A percentile compares a stretch with the other conserved stretches of the same genome.
Evolutionary conservation across 257 asterid genomes (phyloP).

Genomic region (Plantago ovata): DNA sequence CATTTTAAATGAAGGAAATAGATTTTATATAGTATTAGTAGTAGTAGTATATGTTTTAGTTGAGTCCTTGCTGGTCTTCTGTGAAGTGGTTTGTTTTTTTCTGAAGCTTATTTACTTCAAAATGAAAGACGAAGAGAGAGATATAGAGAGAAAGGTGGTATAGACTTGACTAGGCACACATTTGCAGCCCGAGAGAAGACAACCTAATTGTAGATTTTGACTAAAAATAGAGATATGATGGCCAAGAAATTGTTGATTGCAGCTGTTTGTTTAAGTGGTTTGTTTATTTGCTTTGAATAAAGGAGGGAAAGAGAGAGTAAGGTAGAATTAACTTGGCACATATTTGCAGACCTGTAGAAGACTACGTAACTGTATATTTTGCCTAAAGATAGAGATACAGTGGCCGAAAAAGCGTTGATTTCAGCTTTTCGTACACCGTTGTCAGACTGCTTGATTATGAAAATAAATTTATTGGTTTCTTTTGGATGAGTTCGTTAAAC

Average conservation of each 20-base stretch:
- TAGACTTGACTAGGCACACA: slow-evolving; percentile 10
- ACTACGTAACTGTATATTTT: slow-evolving; percentile 14
- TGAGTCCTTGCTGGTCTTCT: too few species aligned
- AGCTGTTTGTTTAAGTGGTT: not conserved
- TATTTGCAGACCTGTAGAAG: not conserved
- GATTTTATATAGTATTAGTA: too few species aligned
- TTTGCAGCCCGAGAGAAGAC: not conserved
- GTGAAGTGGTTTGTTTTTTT: too few species aligned
- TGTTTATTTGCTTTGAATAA: too few species aligned
- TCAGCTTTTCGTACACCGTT: not conserved
- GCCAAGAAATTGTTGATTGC: slow-evolving; percentile 3
- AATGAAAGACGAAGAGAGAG: too few species aligned
- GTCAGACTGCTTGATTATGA: too few species aligned
- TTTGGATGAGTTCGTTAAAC: too few species aligned
- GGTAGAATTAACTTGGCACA: slow-evolving; percentile 3
- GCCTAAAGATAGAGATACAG: not conserved
- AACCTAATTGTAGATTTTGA: slow-evolving; percentile 14
- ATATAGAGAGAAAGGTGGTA: too few species aligned
- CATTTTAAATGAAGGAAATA: slow-evolving; percentile 5
- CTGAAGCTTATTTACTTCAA: too few species aligned
- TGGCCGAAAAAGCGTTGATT: slow-evolving; percentile 6
- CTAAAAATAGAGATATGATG: not conserved
- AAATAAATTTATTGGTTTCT: too few species aligned
- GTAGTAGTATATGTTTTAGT: too few species aligned
- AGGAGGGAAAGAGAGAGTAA: too few species aligned